Percentiles rank a stretch among this genome's conserved stretches.
These are phyloP conservation scores for Papiliotrema nemorosa DNA, from an alignment of 1,284 basidiomycete species.

Conservation along the genomic window DNA sequence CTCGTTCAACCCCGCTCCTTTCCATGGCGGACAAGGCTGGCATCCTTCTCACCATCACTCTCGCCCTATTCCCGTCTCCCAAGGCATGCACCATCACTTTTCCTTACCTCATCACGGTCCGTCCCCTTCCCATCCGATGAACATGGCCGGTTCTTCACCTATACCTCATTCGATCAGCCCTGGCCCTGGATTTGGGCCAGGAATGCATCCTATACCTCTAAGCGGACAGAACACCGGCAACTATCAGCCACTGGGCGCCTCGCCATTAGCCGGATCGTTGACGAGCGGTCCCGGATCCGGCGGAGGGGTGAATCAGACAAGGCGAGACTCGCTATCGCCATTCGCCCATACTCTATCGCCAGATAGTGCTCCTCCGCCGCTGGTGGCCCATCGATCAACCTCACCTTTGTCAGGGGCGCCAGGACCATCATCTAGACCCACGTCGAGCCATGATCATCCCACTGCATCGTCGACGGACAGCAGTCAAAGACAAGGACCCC, in stretches of 20 bases:
- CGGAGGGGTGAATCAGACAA: neutral
- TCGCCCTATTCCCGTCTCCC: conserved; percentile 8
- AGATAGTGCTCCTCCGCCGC: conserved; percentile 9
- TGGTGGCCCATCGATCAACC: neutral
- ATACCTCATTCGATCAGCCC: conserved; percentile 16
- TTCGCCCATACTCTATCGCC: conserved; percentile 13
- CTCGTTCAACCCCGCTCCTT: conserved; percentile 11
- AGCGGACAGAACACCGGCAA: conserved; percentile 24
- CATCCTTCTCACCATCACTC: conserved; percentile 1
- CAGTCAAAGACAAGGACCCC: conserved; percentile 17
- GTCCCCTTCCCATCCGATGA: conserved; percentile 14
- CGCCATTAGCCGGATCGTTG: conserved; percentile 42
- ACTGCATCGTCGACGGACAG: neutral
- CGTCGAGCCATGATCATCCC: neutral
- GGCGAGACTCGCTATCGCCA: conserved; percentile 6
- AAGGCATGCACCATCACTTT: conserved; percentile 7
- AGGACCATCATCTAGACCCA: neutral
- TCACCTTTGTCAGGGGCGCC: neutral
- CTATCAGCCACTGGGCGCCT: conserved; percentile 30
- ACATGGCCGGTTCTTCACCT: conserved; percentile 13
- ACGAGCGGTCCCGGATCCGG: conserved; percentile 15
- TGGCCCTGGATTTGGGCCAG: conserved; percentile 12
- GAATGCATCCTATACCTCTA: conserved; percentile 15
- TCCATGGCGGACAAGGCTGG: conserved; percentile 21
- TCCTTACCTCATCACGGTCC: conserved; percentile 3